phyloP scores from a whole-genome alignment of 1,284 basidiomycete genomes.

The Melampsora abietis-canadensis region DNA sequence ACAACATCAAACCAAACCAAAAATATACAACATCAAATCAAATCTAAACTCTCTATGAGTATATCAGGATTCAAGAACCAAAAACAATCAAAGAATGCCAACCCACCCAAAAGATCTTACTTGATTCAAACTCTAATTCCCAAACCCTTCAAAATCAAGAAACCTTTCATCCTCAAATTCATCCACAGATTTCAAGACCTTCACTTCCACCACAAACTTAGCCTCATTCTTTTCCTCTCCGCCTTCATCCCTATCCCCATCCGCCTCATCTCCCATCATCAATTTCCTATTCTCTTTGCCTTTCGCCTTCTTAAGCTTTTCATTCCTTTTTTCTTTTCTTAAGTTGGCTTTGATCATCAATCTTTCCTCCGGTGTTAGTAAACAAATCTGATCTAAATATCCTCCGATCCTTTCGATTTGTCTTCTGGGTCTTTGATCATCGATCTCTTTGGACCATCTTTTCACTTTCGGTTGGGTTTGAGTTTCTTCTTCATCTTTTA shows the following conservation, averaged over 20 bases:
- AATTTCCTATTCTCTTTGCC: background rate
- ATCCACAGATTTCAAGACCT: constrained; percentile 17
- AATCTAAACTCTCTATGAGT: too few species aligned
- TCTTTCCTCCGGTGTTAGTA: constrained; percentile 27
- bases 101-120: too few species aligned
- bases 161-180: constrained; percentile 24
- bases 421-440: background rate
- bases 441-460: constrained; percentile 15
- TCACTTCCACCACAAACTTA: constrained; percentile 40
- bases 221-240: constrained; percentile 10
- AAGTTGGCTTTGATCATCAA: constrained; percentile 16
- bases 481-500: too few species aligned
- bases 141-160: constrained; percentile 38
- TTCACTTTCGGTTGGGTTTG: background rate
- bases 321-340: constrained; percentile 26
- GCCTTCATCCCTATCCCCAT: constrained; percentile 11
- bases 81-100: too few species aligned
- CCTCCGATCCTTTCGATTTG: background rate
- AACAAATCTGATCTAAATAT: constrained; percentile 39
- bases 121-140: background rate
- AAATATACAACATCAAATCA: too few species aligned
- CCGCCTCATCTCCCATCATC: background rate
- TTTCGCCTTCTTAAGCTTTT: constrained; percentile 17
- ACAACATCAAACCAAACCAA: too few species aligned
- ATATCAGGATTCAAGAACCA: too few species aligned